Base-by-base conservation (phyloP, 2,329 filamentous ascomycete genomes). In the Microdochium trichocladiopsis region DNA sequence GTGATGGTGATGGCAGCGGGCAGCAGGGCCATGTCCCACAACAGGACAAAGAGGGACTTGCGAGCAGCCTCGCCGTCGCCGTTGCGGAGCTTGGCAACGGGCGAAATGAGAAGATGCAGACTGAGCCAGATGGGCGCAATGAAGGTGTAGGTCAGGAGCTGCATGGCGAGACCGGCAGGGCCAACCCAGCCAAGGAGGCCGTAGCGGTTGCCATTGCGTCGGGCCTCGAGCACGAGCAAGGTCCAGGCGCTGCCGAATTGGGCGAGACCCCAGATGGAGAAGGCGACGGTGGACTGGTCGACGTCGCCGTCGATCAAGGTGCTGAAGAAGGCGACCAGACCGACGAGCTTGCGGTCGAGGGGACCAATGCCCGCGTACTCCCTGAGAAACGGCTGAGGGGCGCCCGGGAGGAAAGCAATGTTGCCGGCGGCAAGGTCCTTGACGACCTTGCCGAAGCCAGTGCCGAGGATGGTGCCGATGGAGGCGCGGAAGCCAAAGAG, bases 401-500 rank as follows among this genome's bases (percentile, higher is more conserved):
- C 25, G 23, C 47, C 47, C 4, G 22, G 47, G 47, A 25, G 14
- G 22, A 14, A 25, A 12, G 6, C 22, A 23, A 28, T 23, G 8
- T 48, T n/a, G 47, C 47, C 23, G 25, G 23, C 47, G 3, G 6
- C 25, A 22, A 48, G 23, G 23, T 3, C 23, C 18, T n/a, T 25
- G 23, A 48, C 21, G 47, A 14, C 24, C 6, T 23, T 8, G 23
- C 47, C 47, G 14, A 48, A 48, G 23, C 25, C 25, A 22, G 23
- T 48, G 47, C 47, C 47, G 14, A 22, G 11, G n/a, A 48, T 28
- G 23, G 41, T 45, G 41, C 16, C 14, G 21, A 72, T 36, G 1
- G 58, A 68, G 6, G 67, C 67, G 50, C 72, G 72, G 54, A 62
- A 72, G 0, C 67, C 69, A n/a, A 61, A 62, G 9, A 61, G 65